These are phyloP conservation scores for Calonectria leucothoes DNA, from an alignment of 2,329 filamentous ascomycete species.

Conservation along the genomic window DNA sequence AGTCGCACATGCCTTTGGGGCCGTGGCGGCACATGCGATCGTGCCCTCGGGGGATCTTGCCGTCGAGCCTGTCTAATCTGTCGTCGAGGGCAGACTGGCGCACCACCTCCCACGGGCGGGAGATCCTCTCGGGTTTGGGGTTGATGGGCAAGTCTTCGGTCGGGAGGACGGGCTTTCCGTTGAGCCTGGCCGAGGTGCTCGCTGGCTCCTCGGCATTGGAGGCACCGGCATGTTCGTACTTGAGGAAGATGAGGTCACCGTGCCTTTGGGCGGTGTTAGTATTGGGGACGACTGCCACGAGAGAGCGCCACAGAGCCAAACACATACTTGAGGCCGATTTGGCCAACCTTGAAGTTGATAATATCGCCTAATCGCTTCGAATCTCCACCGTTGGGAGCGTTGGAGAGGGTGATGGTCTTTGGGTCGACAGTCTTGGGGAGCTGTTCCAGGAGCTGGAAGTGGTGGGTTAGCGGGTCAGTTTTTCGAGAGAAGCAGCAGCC, in stretches of 20 bases:
- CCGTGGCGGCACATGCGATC: conserved; percentile 97
- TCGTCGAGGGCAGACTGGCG: conserved; percentile 91
- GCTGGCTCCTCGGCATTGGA: conserved; percentile 46
- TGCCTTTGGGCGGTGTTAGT: conserved; percentile 70
- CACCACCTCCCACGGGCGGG: conserved; percentile 82
- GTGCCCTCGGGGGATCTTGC: conserved; percentile 83
- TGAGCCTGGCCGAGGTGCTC: conserved; percentile 75
- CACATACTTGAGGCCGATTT: conserved; percentile 70
- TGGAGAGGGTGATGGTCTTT: conserved; percentile 70
- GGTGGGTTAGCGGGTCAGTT: conserved; percentile 26
- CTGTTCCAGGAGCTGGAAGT: conserved; percentile 64
- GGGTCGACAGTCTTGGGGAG: conserved; percentile 73
- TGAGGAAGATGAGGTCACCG: conserved; percentile 90
- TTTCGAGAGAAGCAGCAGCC: neutral
- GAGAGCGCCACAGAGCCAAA: neutral
- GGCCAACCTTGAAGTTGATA: conserved; percentile 63
- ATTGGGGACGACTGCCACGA: neutral
- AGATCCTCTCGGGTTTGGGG: conserved; percentile 71
- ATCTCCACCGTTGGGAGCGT: conserved; percentile 68
- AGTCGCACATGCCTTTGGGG: conserved; percentile 98
- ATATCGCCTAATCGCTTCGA: conserved; percentile 70
- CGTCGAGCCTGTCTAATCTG: conserved; percentile 84
- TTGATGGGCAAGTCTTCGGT: conserved; percentile 75
- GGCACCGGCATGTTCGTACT: conserved; percentile 73
- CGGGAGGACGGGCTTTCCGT: conserved; percentile 78